These are phyloP conservation scores for Austroboletus novae-zelandiae DNA, from an alignment of 1,284 basidiomycete species.

Conservation along the genomic window DNA sequence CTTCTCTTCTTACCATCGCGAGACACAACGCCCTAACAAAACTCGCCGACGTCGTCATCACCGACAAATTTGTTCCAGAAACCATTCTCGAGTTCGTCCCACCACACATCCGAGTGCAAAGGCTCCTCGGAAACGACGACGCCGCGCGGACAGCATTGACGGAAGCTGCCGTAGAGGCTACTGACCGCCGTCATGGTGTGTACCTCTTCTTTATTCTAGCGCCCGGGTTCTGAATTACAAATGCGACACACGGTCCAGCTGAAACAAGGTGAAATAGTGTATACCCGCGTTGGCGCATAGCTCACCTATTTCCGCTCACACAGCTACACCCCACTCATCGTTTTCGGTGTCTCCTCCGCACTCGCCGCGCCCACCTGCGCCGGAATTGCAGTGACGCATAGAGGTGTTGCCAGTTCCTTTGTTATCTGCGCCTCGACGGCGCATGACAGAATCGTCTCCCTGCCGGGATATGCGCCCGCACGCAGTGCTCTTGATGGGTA, in stretches of 20 bases:
- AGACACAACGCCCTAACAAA: conserved; percentile 80
- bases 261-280: conserved; percentile 96
- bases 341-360: conserved; percentile 89
- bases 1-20: conserved; percentile 86
- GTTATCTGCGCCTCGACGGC: conserved; percentile 92
- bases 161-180: conserved; percentile 84
- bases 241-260: conserved; percentile 48
- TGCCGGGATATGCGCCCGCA: conserved; percentile 84
- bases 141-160: conserved; percentile 94
- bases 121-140: conserved; percentile 97
- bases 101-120: conserved; percentile 63
- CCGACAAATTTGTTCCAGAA: conserved; percentile 94
- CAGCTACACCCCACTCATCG: conserved; percentile 79
- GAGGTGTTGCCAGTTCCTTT: conserved; percentile 89
- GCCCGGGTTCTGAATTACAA: background rate
- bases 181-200: conserved; percentile 70
- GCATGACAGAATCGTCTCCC: conserved; percentile 77
- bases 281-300: conserved; percentile 93
- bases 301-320: conserved; percentile 86
- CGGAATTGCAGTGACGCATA: conserved; percentile 92
- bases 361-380: conserved; percentile 88
- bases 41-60: conserved; percentile 83
- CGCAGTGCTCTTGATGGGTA: conserved; percentile 92
- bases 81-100: conserved; percentile 90
- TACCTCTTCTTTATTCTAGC: background rate